Conservation (phyloP, 1,139 yeast genomes). For the Candida freyschussii region DNA sequence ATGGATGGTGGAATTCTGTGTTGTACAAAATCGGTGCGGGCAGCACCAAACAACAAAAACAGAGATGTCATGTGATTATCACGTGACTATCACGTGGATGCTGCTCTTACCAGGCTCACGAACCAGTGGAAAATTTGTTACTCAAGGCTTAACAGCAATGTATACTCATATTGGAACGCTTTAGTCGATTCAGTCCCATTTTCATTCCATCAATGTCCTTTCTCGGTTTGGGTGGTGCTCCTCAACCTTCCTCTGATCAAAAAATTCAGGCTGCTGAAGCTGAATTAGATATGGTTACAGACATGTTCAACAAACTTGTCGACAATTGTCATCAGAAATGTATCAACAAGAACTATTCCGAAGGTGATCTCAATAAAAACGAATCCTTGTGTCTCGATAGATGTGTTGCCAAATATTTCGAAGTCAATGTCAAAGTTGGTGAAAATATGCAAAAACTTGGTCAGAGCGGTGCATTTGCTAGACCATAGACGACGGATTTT, state of each 20-base stretch:
- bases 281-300: slow-evolving; percentile 93
- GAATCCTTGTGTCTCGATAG: slow-evolving; percentile 93
- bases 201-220: slow-evolving; percentile 71
- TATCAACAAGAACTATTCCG: slow-evolving; percentile 57
- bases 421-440: slow-evolving; percentile 93
- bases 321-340: slow-evolving; percentile 91
- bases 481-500: too few species aligned
- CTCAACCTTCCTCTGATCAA: slow-evolving; percentile 69
- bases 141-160: too few species aligned
- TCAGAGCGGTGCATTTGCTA: slow-evolving; percentile 38
- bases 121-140: too few species aligned
- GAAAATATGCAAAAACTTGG: slow-evolving; percentile 82
- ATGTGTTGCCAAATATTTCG: slow-evolving; percentile 96
- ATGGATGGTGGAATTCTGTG: too few species aligned
- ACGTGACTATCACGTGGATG: too few species aligned
- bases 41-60: too few species aligned
- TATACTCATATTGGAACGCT: too few species aligned
- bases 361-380: slow-evolving; percentile 74
- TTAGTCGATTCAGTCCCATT: too few species aligned
- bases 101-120: too few species aligned
- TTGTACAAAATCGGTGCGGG: too few species aligned
- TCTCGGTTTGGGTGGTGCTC: slow-evolving; percentile 81
- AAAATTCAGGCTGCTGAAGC: slow-evolving; percentile 81
- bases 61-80: too few species aligned
- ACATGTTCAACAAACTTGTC: slow-evolving; percentile 84